Base-by-base conservation (phyloP, 345 rosid species). In the Microcos paniculata region DNA sequence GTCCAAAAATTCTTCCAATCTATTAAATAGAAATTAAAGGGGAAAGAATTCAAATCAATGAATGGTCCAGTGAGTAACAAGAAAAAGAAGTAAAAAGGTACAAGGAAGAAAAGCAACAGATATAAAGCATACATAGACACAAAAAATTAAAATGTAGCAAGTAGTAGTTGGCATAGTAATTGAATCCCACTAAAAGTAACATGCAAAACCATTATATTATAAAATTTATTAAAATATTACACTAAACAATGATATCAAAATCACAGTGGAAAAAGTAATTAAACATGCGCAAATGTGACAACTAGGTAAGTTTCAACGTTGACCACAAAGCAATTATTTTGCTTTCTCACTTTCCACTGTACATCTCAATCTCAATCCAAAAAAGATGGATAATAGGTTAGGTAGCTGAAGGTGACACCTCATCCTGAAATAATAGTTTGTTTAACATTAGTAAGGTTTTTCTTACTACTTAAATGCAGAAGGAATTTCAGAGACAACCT, bases 1-100 rank as follows among this genome's bases (percentile, higher is more conserved):
- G 82, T 76, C 97, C 96, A 78, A 92, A 87, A 80, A 35, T 76
- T 73, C 88, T 85, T 70, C 83, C 96, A 72, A 91, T 88, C 97
- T 94, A 86, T 58, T 71, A 72, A 64, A 72, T 24, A 30, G 65
- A 31, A 68, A 77, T 51, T 8, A 57, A 68, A 35, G 40, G 57
- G 42, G 51, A 77, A 66, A 58, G 52, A 43, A 56, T 8, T 52
- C 19, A 58, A 53, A 14, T n/a, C 1, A 26, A 13, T 48, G 56
- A 55, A 21, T 12, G 7, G 40, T 38, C 48, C 24, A 26, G 45
- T 31, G 9, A 31, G 18, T 62, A 62, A 63, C 0, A 55, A 26
- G 58, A 4, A 35, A 16, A 52, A 33, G 15, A 15, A 52, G n/a
- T 48, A 62, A 9, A 35, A 51, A 63, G 40, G 13, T 15, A 26